Evolutionary conservation across 176 grass and related monocot species (phyloP).

Genomic region (Aegilops umbellulata): DNA sequence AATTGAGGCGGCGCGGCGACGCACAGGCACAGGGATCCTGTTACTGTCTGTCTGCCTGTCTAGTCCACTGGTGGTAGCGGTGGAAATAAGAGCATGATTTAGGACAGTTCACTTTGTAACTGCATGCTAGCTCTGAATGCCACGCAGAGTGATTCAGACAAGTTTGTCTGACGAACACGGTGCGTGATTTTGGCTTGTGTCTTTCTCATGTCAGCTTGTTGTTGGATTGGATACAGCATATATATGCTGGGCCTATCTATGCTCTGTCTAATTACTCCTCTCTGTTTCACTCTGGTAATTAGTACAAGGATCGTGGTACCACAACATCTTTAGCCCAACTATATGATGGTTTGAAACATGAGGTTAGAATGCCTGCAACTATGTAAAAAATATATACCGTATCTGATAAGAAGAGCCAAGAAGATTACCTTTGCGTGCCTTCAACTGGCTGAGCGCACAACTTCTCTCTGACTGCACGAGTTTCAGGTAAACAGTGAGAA

Average conservation of each 20-base stretch:
- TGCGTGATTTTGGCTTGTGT: not conserved
- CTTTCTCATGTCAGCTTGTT: not conserved
- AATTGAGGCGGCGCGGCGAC: conserved; percentile 12
- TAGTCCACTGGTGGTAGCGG: not conserved
- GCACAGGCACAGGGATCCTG: not conserved
- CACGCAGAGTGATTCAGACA: not conserved
- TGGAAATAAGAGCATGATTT: not conserved
- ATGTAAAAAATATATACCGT: too few relatives aligned
- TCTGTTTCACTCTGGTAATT: too few relatives aligned
- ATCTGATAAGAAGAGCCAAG: too few relatives aligned
- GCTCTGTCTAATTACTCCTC: not conserved
- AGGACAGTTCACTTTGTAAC: not conserved
- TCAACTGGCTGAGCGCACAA: too few relatives aligned
- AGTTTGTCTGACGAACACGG: not conserved
- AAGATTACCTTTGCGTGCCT: too few relatives aligned
- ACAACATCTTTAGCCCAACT: too few relatives aligned
- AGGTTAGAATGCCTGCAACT: too few relatives aligned
- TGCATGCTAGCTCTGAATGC: not conserved
- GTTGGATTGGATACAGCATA: not conserved
- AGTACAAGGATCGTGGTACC: too few relatives aligned
- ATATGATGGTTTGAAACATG: too few relatives aligned
- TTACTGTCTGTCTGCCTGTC: not conserved
- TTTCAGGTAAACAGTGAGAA: too few relatives aligned
- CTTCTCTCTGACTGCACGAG: too few relatives aligned
- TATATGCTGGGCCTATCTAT: too few relatives aligned